phyloP scores from a whole-genome alignment of 169 alveolate species.

The Plasmodium relictum region DNA sequence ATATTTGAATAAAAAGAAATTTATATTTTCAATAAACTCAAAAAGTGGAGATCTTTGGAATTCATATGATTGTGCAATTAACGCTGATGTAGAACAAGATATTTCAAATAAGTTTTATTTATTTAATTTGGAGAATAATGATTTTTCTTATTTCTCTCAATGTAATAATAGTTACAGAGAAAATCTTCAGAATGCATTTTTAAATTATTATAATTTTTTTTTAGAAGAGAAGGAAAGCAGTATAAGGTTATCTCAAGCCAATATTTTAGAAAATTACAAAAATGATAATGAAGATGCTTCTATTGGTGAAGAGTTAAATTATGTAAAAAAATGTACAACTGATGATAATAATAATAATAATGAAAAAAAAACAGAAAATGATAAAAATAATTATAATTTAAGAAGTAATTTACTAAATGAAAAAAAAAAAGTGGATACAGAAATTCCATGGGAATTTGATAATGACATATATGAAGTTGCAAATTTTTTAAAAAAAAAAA shows the following conservation, averaged over 20 bases:
- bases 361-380: background rate
- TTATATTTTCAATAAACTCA: slow-evolving; percentile 6
- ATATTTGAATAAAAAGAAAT: background rate
- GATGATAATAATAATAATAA: background rate
- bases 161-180: slow-evolving; percentile 1
- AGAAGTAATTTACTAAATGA: background rate
- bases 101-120: background rate
- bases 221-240: background rate
- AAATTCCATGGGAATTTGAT: slow-evolving; percentile 10
- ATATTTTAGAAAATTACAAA: background rate
- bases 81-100: background rate
- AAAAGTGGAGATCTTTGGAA: background rate
- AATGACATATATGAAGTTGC: slow-evolving; percentile 47
- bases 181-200: background rate
- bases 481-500: slow-evolving; percentile 2
- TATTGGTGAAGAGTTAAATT: background rate
- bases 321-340: background rate
- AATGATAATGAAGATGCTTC: background rate
- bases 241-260: background rate
- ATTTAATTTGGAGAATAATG: slow-evolving; percentile 1
- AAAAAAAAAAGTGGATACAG: background rate
- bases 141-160: slow-evolving; percentile 50
- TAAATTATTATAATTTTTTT: background rate
- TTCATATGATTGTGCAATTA: too few relatives aligned
- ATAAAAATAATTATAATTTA: background rate